Conservation (phyloP, 192 early-diverging fungal genomes). For the Tieghemiomyces parasiticus region DNA sequence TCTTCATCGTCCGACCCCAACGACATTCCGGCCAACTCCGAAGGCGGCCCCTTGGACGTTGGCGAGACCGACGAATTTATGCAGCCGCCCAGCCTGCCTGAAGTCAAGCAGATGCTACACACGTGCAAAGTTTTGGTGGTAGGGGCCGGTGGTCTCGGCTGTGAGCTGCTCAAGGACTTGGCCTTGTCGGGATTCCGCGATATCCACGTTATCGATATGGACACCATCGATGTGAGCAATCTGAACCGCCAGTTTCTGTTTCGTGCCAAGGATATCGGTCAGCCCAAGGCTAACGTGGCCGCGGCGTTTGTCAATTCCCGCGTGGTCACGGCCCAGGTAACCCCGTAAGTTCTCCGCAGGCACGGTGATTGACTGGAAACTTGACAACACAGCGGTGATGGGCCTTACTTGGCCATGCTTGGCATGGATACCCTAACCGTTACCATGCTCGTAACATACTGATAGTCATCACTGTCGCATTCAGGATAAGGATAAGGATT, state of each 20-base stretch:
- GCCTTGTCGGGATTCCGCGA: conserved; percentile 65
- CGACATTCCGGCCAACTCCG: background rate
- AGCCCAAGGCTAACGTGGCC: conserved; percentile 61
- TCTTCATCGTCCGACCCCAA: no score
- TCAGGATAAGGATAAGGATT: conserved; percentile 92
- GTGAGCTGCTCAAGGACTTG: conserved; percentile 72
- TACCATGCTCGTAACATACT: no score
- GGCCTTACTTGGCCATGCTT: no score
- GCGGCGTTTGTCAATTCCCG: conserved; percentile 59
- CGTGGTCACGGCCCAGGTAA: conserved; percentile 49
- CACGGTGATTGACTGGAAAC: no score
- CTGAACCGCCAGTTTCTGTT: conserved; percentile 76
- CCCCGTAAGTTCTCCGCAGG: conserved; percentile 53
- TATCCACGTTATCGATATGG: conserved; percentile 81
- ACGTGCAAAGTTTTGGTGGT: conserved; percentile 59
- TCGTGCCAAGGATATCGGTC: conserved; percentile 57
- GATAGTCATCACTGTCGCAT: conserved; percentile 79
- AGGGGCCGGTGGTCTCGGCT: conserved; percentile 73
- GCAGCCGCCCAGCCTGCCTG: background rate
- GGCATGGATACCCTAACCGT: no score
- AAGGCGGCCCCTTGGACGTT: background rate
- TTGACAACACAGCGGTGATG: no score
- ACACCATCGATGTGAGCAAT: conserved; percentile 74
- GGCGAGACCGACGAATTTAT: background rate
- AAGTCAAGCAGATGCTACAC: conserved; percentile 16